A percentile compares a stretch with the other conserved stretches of the same genome.
These are phyloP conservation scores for Tricholoma saponaceum DNA, from an alignment of 768 basidiomycete genomes.

Conservation along the genomic window DNA sequence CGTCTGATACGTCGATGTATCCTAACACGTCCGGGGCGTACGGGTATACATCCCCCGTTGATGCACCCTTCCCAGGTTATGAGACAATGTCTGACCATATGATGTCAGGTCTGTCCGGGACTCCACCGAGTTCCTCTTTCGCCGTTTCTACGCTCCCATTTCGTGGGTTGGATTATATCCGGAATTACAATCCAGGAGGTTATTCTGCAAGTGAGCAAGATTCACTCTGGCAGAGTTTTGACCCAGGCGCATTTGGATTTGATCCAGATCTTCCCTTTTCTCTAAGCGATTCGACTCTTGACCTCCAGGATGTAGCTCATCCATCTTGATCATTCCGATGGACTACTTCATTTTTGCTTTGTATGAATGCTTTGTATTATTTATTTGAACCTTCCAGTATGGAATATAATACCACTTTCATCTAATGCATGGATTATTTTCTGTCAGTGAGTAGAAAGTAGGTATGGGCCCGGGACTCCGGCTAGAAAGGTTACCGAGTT, in stretches of 20 bases:
- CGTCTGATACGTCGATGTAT: conserved; percentile 42
- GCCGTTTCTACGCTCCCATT: conserved; percentile 76
- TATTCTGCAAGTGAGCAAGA: conserved; percentile 46
- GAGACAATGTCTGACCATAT: conserved; percentile 35
- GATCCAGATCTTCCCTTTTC: conserved; percentile 79
- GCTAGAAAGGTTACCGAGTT: conserved; percentile 9
- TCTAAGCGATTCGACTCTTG: conserved; percentile 38
- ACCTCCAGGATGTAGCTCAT: conserved; percentile 30
- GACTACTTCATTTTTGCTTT: background rate
- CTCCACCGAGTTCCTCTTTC: conserved; percentile 62
- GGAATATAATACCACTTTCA: background rate
- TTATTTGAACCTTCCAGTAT: background rate
- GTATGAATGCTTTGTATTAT: background rate
- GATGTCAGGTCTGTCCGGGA: conserved; percentile 45
- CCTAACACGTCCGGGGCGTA: conserved; percentile 30
- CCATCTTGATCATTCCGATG: conserved; percentile 5
- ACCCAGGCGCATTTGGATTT: conserved; percentile 67
- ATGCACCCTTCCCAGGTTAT: conserved; percentile 36
- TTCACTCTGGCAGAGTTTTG: conserved; percentile 60
- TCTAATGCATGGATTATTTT: background rate
- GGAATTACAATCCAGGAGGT: conserved; percentile 63
- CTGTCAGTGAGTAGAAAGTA: no score
- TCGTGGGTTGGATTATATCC: conserved; percentile 78
- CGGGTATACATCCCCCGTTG: conserved; percentile 36
- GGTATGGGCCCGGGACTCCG: no score